These are phyloP conservation scores for button mushroom (Agaricus bisporus) DNA, from an alignment of 768 basidiomycete species.

Conservation along the genomic window DNA sequence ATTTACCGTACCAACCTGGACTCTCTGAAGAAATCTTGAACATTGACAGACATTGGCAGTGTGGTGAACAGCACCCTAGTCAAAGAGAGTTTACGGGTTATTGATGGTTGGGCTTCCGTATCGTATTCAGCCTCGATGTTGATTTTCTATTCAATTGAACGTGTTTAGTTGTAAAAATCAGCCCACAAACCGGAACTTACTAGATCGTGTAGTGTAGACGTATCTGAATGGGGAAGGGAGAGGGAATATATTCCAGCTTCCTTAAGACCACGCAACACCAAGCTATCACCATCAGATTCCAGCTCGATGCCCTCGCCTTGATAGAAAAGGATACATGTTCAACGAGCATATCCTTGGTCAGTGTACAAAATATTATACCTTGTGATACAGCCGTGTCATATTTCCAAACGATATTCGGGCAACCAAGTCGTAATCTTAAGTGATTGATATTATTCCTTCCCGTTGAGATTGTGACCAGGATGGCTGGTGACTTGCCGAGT, in stretches of 20 bases:
- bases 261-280: conserved; percentile 44
- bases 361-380: conserved; percentile 16
- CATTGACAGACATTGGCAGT: conserved; percentile 86
- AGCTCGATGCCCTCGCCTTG: conserved; percentile 20
- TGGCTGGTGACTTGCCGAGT: conserved; percentile 49
- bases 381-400: conserved; percentile 34
- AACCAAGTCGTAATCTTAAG: conserved; percentile 46
- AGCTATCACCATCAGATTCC: conserved; percentile 32
- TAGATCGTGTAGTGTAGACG: conserved; percentile 53
- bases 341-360: background rate
- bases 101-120: conserved; percentile 44
- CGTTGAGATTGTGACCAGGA: conserved; percentile 54
- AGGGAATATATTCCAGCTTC: conserved; percentile 41
- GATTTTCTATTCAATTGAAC: conserved; percentile 50
- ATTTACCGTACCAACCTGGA: conserved; percentile 45
- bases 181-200: conserved; percentile 30
- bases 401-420: conserved; percentile 49
- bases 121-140: conserved; percentile 62
- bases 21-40: conserved; percentile 94
- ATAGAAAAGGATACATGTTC: background rate
- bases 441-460: conserved; percentile 62
- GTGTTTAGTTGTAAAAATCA: background rate
- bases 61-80: conserved; percentile 56
- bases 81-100: conserved; percentile 48
- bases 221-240: conserved; percentile 61